Base-by-base conservation (phyloP, 2,329 filamentous ascomycete species). In the Aureobasidium leucospermi region DNA sequence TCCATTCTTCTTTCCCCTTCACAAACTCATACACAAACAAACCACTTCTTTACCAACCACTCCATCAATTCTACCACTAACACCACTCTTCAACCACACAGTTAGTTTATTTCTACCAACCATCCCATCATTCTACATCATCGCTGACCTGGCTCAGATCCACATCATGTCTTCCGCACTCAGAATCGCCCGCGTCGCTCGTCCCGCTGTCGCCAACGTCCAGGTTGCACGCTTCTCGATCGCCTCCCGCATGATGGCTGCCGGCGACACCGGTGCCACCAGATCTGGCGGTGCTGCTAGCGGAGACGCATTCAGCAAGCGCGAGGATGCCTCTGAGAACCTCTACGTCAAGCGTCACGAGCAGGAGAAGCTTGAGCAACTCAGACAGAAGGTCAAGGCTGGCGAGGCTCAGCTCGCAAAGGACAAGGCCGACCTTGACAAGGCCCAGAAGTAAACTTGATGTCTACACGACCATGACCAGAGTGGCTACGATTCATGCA, bases 281-380 rank as follows among this genome's bases (percentile, higher is more conserved):
- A 70, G 77, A 63, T 65, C 75, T 13, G 73, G 71, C 36, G 77
- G 77, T 45, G 58, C 64, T 38, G 71, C 71, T 7, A 64, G 67
- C 66, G 96, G 93, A 68, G 93, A 99, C 73, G 85, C 90, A 60
- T 99, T 96, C 84, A 90, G 87, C 78, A 88, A 87, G 78, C 90
- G 94, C 68, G 94, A 99, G 78, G 84, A 87, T 73, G 93, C 93
- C 66, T 82, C 79, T 72, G 94, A 97, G 79, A 87, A 91, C 74
- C 84, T 84, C 67, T 89, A 88, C 77, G 91, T 99, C 77, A 85
- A 85, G 70, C 80, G 88, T 79, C 89, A 91, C 72, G 94, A 97
- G 83, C 85, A 85, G 78, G 86, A 92, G 79, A 96, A 96, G 90
- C 67, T 73, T 23, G 69, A 67, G 57, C 64, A 65, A 42, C 63